Evolutionary conservation across 805 yeast species (phyloP).

Genomic region (Scheffersomyces lignosus): DNA sequence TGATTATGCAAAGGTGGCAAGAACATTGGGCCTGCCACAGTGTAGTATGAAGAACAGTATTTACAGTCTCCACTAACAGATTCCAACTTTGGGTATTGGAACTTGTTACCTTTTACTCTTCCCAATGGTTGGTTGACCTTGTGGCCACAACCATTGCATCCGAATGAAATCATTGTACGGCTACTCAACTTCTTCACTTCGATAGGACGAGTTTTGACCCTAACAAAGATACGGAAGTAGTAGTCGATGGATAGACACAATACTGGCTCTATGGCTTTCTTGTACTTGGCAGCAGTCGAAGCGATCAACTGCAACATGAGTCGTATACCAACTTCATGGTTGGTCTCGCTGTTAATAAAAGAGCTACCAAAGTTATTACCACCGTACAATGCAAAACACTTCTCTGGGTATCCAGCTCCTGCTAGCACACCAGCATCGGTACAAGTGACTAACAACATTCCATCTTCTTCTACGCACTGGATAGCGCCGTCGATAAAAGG

Average conservation of each 20-base stretch:
- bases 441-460: conserved; percentile 86
- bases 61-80: conserved; percentile 50
- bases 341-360: conserved; percentile 57
- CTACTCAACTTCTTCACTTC: conserved; percentile 78
- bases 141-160: conserved; percentile 87
- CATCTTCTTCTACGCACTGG: conserved; percentile 80
- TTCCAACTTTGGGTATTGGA: conserved; percentile 45
- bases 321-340: conserved; percentile 92
- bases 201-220: conserved; percentile 74
- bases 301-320: conserved; percentile 76
- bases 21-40: conserved; percentile 97
- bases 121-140: conserved; percentile 75
- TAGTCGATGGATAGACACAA: conserved; percentile 86
- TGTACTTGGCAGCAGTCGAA: conserved; percentile 85
- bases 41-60: conserved; percentile 68
- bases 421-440: conserved; percentile 96
- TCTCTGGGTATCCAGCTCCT: conserved; percentile 95
- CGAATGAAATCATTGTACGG: conserved; percentile 73
- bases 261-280: conserved; percentile 83
- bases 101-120: conserved; percentile 49
- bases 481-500: conserved; percentile 94
- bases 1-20: conserved; percentile 64
- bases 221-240: conserved; percentile 82
- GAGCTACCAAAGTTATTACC: conserved; percentile 79
- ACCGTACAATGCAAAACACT: conserved; percentile 92